Conservation (phyloP, 2,329 filamentous ascomycete species). For the Alternaria incomplexa region DNA sequence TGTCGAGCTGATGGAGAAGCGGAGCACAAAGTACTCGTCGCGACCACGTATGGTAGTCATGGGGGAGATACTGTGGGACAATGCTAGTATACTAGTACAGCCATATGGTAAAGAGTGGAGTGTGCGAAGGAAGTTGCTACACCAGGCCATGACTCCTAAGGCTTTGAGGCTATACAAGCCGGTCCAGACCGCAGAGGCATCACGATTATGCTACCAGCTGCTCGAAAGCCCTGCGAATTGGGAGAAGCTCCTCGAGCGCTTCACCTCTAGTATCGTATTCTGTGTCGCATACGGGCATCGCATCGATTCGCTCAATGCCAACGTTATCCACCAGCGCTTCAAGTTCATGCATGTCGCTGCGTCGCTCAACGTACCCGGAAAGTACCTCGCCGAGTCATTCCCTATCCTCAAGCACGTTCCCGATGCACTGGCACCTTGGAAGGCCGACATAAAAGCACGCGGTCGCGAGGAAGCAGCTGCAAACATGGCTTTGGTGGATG, state of each 20-base stretch:
- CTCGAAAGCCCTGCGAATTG: slow-evolving; percentile 50
- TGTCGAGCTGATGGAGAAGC: slow-evolving; percentile 54
- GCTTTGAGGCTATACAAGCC: slow-evolving; percentile 55
- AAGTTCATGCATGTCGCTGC: slow-evolving; percentile 58
- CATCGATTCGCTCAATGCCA: slow-evolving; percentile 55
- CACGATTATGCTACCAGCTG: slow-evolving; percentile 53
- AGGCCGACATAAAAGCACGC: slow-evolving; percentile 50
- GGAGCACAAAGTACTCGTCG: slow-evolving; percentile 54
- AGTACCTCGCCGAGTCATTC: slow-evolving; percentile 56
- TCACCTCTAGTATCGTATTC: slow-evolving; percentile 58
- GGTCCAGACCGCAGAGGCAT: slow-evolving; percentile 58
- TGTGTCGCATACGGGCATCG: slow-evolving; percentile 60
- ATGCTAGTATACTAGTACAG: slow-evolving; percentile 55
- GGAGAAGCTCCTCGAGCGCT: slow-evolving; percentile 56
- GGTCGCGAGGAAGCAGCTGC: slow-evolving; percentile 48
- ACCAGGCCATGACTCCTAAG: slow-evolving; percentile 54
- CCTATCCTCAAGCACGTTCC: slow-evolving; percentile 55
- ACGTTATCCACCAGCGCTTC: slow-evolving; percentile 56
- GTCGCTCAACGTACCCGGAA: slow-evolving; percentile 55
- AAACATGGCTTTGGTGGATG: slow-evolving; percentile 51
- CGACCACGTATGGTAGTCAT: slow-evolving; percentile 55
- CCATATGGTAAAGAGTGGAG: slow-evolving; percentile 57
- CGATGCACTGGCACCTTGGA: slow-evolving; percentile 56
- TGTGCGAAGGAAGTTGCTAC: slow-evolving; percentile 46
- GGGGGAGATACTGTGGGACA: slow-evolving; percentile 54